Base-by-base conservation (phyloP, 2,329 filamentous ascomycete genomes). In the Phaeosphaeriaceae sp. region DNA sequence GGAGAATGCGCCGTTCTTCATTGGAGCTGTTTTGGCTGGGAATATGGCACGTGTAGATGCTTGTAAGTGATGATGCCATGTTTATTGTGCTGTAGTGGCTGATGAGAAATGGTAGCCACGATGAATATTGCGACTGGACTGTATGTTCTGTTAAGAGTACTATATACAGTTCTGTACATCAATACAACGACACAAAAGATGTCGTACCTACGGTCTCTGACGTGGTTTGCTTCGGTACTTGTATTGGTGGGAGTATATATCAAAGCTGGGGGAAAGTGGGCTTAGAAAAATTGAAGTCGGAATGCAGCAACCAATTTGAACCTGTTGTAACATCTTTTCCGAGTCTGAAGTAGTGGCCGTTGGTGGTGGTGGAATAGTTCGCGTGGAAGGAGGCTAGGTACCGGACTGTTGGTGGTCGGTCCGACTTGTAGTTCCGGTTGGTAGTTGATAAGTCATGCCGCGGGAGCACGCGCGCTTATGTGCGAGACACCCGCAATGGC, bases 1-100 rank as follows among this genome's bases (percentile, higher is more conserved):
- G 42, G 78, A 81, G 61, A 79, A 74, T 43, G 66, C 78, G 54
- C 74, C 77, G 1, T 48, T 79, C 4, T 79, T 79, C 53, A 61
- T 76, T 15, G 74, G 76, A 0, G 74, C 77, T 1, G 64, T 80
- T 4, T 53, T 79, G 16, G 67, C 72, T 3, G 77, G 73, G 0
- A 70, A 77, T 36, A 55, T 77, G 35, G 77, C 73, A 40, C 53
- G 63, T 11, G 29, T 72, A 33, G 53, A 42, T 33, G 30, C 57
- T 21, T 45, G 64, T 66, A 33, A 29, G 47, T 47, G 29, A 20
- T 20, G 13, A 7, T 12, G 6, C 13, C 23, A 7, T 18, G 11
- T 20, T 26, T 26, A 5, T 16, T 16, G 17, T 15, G 2, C 30
- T 8, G 33, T 44, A 28, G 16, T n/a, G 15, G 42, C 32, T 49